Conservation (phyloP, 805 yeast species). For the Kuraishia ogatae region DNA sequence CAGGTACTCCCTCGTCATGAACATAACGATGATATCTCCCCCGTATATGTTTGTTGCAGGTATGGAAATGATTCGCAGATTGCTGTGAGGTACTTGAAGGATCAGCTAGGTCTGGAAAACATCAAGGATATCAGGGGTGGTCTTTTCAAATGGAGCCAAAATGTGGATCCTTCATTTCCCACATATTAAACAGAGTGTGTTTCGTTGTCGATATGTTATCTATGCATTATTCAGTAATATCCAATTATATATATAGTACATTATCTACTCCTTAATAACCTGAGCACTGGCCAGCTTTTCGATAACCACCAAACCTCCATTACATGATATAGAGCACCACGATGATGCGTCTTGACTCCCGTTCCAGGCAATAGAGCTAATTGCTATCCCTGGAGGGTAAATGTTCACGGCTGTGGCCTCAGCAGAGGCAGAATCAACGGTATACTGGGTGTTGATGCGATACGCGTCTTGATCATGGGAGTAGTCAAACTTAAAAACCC, state of each 20-base stretch:
- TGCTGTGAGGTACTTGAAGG: slow-evolving; percentile 52
- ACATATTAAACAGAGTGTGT: slow-evolving; percentile 45
- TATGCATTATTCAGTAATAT: too few relatives aligned
- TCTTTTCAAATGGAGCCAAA: slow-evolving; percentile 53
- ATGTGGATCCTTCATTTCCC: slow-evolving; percentile 55
- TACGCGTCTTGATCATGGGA: slow-evolving; percentile 9
- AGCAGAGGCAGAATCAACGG: slow-evolving; percentile 5
- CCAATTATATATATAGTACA: not conserved
- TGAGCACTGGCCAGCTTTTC: slow-evolving; percentile 14
- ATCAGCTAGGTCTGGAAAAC: slow-evolving; percentile 34
- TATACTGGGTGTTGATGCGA: slow-evolving; percentile 14
- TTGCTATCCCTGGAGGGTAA: slow-evolving; percentile 10
- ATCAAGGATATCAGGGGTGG: slow-evolving; percentile 79
- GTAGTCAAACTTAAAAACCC: slow-evolving; percentile 14
- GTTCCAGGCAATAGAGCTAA: slow-evolving; percentile 12
- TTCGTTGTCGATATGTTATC: too few relatives aligned
- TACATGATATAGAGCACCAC: slow-evolving; percentile 15
- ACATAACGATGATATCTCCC: not conserved
- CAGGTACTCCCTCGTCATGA: slow-evolving; percentile 9
- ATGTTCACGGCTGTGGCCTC: slow-evolving; percentile 8
- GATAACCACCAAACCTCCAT: slow-evolving; percentile 19
- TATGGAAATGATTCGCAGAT: slow-evolving; percentile 87
- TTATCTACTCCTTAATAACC: too few relatives aligned
- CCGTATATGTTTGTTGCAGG: slow-evolving; percentile 64
- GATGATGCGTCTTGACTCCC: slow-evolving; percentile 11